Evolutionary conservation across 768 basidiomycete genomes (phyloP), one percentile per base, ranked within the genome.

Genomic region (Termitomyces sp.): DNA sequence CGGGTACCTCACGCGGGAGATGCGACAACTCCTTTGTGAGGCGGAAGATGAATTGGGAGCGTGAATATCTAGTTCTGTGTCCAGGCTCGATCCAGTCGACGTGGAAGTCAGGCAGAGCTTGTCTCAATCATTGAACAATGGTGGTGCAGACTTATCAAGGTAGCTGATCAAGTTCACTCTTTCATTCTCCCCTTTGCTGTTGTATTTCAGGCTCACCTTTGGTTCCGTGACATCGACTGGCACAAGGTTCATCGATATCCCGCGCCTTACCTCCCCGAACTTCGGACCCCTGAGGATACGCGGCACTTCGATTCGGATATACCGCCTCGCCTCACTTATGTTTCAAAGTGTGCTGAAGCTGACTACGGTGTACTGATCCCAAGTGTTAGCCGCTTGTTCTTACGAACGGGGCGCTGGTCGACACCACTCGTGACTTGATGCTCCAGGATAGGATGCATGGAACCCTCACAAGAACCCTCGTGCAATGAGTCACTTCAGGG

Each of bases 241-340:
- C 76, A 79, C 47, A 90, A 88, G 65, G 87, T 98, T 37, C 93
- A 94, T 70, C 80, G 80, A 51, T 86, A 86, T 68, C 79, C 83
- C 54, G 90, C 95, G 12, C 95, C 95, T 16, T 98, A 95, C 78
- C 85, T 83, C 59, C 97, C 96, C 31, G 86, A 94, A 61, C 81
- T 99, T 58, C 75, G 69, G 31, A 77, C 84, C 62, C 88, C 90
- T 28, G 91, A 88, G 65, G 94, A 98, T 70, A 98, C 96, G 16
- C 81, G 85, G 60, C 95, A 99, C 72, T 98, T 99, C 62, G 95
- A 98, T 71, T 85, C 88, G 54, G 93, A 96, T 71, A 98, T 97
- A 66, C 92, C 92, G 22, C 76, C 89, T 37, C 92, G n/a, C n/a
- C n/a, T n/a, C n/a, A n/a, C n/a, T n/a, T n/a, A n/a, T n/a, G n/a